Conservation (phyloP, 805 yeast species). For the Osmozyma mogii region DNA sequence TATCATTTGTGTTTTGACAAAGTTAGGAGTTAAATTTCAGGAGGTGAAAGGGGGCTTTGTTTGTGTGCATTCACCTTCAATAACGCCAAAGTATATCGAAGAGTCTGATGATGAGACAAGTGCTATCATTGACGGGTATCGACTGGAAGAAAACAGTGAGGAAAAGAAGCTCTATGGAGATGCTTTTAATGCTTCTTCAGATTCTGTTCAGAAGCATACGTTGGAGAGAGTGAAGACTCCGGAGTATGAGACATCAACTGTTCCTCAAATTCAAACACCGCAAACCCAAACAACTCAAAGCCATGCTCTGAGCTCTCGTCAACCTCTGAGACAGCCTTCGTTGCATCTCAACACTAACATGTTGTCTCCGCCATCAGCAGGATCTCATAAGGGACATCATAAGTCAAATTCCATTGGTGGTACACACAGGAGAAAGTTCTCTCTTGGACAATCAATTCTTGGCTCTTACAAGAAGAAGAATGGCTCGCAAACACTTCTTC, state of each 20-base stretch:
- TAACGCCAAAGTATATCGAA: constrained; percentile 8
- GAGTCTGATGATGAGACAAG: constrained; percentile 8
- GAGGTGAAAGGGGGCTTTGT: constrained; percentile 94
- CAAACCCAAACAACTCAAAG: constrained; percentile 17
- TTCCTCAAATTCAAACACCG: constrained; percentile 11
- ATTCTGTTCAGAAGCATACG: constrained; percentile 16
- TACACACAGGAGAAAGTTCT: constrained; percentile 53
- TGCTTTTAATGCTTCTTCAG: constrained; percentile 31
- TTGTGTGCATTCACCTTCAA: constrained; percentile 62
- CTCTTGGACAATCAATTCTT: constrained; percentile 50
- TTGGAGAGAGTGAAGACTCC: constrained; percentile 20
- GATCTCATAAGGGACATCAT: constrained; percentile 26
- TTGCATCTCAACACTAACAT: constrained; percentile 21
- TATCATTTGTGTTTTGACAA: constrained; percentile 66
- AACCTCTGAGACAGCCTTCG: constrained; percentile 31
- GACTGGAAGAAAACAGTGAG: constrained; percentile 17
- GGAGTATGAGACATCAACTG: constrained; percentile 9
- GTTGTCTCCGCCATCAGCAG: constrained; percentile 24
- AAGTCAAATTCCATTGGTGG: constrained; percentile 29
- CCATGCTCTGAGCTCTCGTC: no score
- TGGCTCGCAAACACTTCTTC: constrained; percentile 31
- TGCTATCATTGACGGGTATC: constrained; percentile 12
- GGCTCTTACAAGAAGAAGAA: constrained; percentile 43
- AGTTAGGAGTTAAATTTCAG: constrained; percentile 69
- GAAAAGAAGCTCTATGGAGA: constrained; percentile 31